Evolutionary conservation across 345 rosid species (phyloP).

Genomic region (Orychophragmus violaceus): DNA sequence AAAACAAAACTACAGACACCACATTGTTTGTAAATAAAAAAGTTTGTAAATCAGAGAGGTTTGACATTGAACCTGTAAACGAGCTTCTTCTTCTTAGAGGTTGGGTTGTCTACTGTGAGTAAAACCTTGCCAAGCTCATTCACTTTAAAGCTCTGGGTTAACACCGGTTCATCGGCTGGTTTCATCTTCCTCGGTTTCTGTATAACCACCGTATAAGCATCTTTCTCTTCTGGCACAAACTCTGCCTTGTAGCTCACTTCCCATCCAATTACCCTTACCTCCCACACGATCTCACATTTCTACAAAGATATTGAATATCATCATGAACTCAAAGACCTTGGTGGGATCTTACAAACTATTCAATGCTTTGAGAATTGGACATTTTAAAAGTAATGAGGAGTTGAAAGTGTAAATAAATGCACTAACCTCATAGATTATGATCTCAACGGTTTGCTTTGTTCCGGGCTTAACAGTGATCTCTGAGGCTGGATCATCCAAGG

Average conservation of each 20-base stretch:
- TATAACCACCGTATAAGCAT: slow-evolving; percentile 59
- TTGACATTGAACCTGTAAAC: slow-evolving; percentile 84
- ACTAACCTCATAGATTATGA: slow-evolving; percentile 72
- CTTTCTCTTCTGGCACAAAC: slow-evolving; percentile 66
- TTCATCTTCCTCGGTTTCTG: slow-evolving; percentile 67
- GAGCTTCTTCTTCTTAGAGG: slow-evolving; percentile 86
- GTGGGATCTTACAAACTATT: neutral
- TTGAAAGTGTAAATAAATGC: neutral
- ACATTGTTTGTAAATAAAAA: neutral
- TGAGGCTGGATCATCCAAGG: slow-evolving; percentile 62
- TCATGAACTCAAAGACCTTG: neutral
- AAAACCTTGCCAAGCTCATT: slow-evolving; percentile 64
- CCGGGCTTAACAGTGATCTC: slow-evolving; percentile 65
- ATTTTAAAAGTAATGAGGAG: neutral
- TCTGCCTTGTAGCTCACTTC: slow-evolving; percentile 80
- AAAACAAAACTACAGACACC: neutral
- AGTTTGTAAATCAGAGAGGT: slow-evolving; percentile 30
- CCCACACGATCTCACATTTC: slow-evolving; percentile 81
- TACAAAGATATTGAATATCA: slow-evolving; percentile 14
- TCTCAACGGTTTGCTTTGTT: slow-evolving; percentile 85
- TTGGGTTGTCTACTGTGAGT: slow-evolving; percentile 72
- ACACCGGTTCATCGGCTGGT: slow-evolving; percentile 63
- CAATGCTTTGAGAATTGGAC: neutral
- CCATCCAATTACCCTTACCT: slow-evolving; percentile 89
- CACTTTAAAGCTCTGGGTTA: slow-evolving; percentile 63